phyloP scores from a whole-genome alignment of 306 rosid species.

The Vachellia pachyceras region DNA sequence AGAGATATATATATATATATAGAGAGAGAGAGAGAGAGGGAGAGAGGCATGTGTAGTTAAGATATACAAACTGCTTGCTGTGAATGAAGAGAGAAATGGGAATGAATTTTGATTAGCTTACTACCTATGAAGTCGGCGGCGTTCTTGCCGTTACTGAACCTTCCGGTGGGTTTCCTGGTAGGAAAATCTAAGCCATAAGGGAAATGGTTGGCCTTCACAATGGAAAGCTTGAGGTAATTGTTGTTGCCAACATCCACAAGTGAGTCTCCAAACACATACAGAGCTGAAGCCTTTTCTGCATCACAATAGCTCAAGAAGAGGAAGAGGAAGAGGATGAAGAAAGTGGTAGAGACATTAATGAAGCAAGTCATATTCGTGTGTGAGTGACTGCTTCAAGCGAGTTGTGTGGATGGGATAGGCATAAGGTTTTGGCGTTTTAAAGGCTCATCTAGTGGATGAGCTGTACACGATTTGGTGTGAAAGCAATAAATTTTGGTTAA shows the following conservation, averaged over 20 bases:
- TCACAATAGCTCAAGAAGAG: conserved; percentile 27
- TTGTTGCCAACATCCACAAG: conserved; percentile 86
- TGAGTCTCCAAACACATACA: conserved; percentile 85
- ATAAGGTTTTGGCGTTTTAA: conserved; percentile 31
- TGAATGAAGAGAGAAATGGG: too few species aligned
- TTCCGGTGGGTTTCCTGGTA: conserved; percentile 60
- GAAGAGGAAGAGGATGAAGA: conserved; percentile 27
- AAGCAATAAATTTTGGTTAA: conserved; percentile 12
- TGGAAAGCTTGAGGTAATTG: conserved; percentile 58
- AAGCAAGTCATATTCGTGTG: not conserved
- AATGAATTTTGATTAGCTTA: not conserved
- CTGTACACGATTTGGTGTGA: conserved; percentile 38
- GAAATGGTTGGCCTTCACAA: conserved; percentile 68
- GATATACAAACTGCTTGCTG: too few species aligned
- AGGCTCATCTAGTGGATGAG: conserved; percentile 10
- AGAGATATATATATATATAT: too few species aligned
- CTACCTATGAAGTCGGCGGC: conserved; percentile 78
- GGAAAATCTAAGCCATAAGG: conserved; percentile 79
- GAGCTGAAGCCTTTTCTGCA: conserved; percentile 61
- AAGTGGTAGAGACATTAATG: conserved; percentile 10
- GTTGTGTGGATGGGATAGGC: conserved; percentile 14
- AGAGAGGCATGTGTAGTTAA: not conserved
- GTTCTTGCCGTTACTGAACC: conserved; percentile 85
- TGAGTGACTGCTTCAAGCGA: not conserved
- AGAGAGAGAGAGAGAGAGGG: too few species aligned